Evolutionary conservation across 805 yeast species (phyloP).

Genomic region (Cyberlindnera sargentensis): DNA sequence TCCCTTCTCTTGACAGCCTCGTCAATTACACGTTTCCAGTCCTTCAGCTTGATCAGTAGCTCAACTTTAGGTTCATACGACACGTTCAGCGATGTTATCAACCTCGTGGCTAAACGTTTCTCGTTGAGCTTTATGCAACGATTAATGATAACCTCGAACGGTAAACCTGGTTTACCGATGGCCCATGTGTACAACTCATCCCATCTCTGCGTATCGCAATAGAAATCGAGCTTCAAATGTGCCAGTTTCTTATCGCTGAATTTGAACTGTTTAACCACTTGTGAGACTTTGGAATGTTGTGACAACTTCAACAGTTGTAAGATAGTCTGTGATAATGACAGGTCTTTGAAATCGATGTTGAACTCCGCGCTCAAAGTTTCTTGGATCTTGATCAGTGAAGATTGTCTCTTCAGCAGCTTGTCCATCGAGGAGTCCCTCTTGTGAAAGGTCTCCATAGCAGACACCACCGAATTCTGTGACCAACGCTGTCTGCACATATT

Average conservation of each 20-base stretch:
- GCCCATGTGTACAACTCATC: constrained; percentile 51
- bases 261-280: constrained; percentile 45
- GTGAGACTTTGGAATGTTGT: constrained; percentile 43
- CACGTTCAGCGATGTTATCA: constrained; percentile 11
- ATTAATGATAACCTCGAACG: constrained; percentile 44
- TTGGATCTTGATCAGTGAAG: constrained; percentile 38
- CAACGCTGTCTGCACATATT: constrained; percentile 24
- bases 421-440: constrained; percentile 28
- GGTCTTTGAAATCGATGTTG: constrained; percentile 32
- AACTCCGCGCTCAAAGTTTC: constrained; percentile 35
- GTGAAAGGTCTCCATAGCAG: constrained; percentile 22
- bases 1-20: constrained; percentile 18
- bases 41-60: constrained; percentile 14
- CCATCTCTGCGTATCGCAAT: constrained; percentile 41
- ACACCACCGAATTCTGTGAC: constrained; percentile 15
- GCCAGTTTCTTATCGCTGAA: constrained; percentile 52
- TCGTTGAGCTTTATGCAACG: constrained; percentile 13
- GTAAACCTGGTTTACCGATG: constrained; percentile 46
- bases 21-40: constrained; percentile 15
- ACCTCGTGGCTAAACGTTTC: constrained; percentile 12
- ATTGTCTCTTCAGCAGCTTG: constrained; percentile 37
- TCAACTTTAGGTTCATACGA: constrained; percentile 12
- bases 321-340: constrained; percentile 44
- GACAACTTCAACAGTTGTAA: constrained; percentile 36
- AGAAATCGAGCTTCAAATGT: constrained; percentile 43